Conservation (phyloP, 164 flowering plant species). For the Vitis rupestris region DNA sequence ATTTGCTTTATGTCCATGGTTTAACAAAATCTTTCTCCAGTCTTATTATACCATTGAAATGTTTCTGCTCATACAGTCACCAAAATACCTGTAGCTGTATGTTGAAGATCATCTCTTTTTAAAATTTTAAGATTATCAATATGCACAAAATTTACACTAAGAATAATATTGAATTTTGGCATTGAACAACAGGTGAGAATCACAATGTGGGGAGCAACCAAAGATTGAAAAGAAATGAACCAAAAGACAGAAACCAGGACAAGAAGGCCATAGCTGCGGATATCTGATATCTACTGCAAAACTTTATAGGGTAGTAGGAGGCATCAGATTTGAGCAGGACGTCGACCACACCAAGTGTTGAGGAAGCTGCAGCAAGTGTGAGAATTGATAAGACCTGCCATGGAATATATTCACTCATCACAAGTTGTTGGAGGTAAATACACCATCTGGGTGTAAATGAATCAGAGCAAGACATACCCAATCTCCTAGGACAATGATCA, state of each 20-base stretch:
- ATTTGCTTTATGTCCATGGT: too few relatives aligned
- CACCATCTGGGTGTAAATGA: background rate
- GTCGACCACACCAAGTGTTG: slow-evolving; percentile 59
- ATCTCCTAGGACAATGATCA: slow-evolving; percentile 60
- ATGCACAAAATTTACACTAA: background rate
- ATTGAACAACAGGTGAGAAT: slow-evolving; percentile 5
- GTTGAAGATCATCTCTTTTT: background rate
- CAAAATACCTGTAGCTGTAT: background rate
- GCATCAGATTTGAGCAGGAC: slow-evolving; percentile 38
- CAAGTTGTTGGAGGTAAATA: background rate
- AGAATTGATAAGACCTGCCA: slow-evolving; percentile 60
- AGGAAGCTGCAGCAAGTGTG: slow-evolving; percentile 66
- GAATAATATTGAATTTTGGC: background rate
- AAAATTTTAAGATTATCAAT: background rate
- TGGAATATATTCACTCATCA: background rate
- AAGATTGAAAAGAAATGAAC: slow-evolving; percentile 62
- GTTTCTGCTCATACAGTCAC: background rate
- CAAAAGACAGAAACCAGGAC: slow-evolving; percentile 63
- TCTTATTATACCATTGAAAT: too few relatives aligned
- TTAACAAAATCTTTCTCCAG: too few relatives aligned
- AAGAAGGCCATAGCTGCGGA: slow-evolving; percentile 76
- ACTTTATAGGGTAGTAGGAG: slow-evolving; percentile 39
- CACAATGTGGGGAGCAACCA: slow-evolving; percentile 64
- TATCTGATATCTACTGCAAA: slow-evolving; percentile 64
- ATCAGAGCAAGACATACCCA: slow-evolving; percentile 40